Evolutionary conservation across 1,284 basidiomycete species (phyloP), one percentile per base, ranked within the genome.

Genomic region (Rhodotorula sp.): DNA sequence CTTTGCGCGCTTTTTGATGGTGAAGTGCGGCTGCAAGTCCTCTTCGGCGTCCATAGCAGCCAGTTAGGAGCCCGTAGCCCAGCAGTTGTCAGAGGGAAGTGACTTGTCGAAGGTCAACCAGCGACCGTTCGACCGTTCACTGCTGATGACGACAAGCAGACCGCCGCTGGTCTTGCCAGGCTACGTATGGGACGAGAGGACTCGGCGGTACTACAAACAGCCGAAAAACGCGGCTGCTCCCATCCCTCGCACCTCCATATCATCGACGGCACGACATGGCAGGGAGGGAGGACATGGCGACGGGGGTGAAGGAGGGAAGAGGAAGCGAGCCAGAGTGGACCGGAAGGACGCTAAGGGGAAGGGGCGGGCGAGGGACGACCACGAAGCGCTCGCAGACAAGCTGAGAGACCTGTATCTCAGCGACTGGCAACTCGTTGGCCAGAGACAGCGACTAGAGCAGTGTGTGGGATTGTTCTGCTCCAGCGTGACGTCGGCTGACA

Each of bases 1-100:
- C 11, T 44, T 44, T 17, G 62, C 34, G 15, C 71, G 71, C 58
- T 73, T 73, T 57, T 73, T 73, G 62, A 73, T 70, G 46, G 53
- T 59, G 36, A 73, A 64, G 2, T 36, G 5, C 3, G 72, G 62
- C 11, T 20, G 24, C 0, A 17, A 6, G 24, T 59, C 62, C 20
- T 67, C 64, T 44, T 44, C 39, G 17, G 51, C 60, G 22, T 67
- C 53, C 69, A 68, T 67, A 47, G n/a, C 19, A 19, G 19, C 27
- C 20, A 17, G 1, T 11, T 11, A 2, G 3, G 9, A 19, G 22
- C 46, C 19, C 32, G n/a, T 8, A 24, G 7, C 3, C 13, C 2
- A 39, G 47, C 62, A 15, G 46, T 47, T 2, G 53, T 47, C 10
- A 10, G 2, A 11, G 4, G 22, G 24, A 20, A 54, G 22, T 44